Percentiles rank a stretch among this genome's conserved stretches.
Evolutionary conservation across 768 basidiomycete genomes (phyloP).

Genomic region (Candolleomyces eurysporus): DNA sequence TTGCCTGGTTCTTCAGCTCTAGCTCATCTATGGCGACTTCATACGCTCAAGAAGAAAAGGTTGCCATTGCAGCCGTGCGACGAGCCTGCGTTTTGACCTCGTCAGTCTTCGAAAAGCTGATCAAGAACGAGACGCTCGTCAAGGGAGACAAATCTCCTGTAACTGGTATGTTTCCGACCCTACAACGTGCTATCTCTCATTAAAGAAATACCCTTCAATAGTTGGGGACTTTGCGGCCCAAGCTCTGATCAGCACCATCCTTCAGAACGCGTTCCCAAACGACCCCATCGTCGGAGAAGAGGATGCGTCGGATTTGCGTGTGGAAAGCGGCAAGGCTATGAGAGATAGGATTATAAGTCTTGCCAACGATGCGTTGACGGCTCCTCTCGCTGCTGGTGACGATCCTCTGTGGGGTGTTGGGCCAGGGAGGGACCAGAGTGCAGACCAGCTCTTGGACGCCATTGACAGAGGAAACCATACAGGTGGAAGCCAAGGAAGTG

Average conservation of each 20-base stretch:
- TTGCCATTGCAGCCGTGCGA: constrained; percentile 85
- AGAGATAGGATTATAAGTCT: constrained; percentile 72
- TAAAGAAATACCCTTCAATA: constrained; percentile 24
- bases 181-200: not conserved
- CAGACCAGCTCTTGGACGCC: constrained; percentile 68
- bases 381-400: constrained; percentile 55
- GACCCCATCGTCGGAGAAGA: constrained; percentile 96
- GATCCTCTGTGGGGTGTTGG: constrained; percentile 71
- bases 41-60: constrained; percentile 67
- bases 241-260: constrained; percentile 83
- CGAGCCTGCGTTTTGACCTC: constrained; percentile 83
- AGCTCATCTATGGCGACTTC: constrained; percentile 10
- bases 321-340: constrained; percentile 40
- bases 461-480: constrained; percentile 81
- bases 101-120: constrained; percentile 81
- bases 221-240: constrained; percentile 95
- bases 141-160: constrained; percentile 94
- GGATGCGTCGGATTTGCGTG: constrained; percentile 78
- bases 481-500: constrained; percentile 74
- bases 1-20: too few relatives aligned
- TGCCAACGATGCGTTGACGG: constrained; percentile 74
- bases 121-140: constrained; percentile 80
- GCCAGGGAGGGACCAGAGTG: constrained; percentile 47
- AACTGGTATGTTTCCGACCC: constrained; percentile 51
- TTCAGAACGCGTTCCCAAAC: constrained; percentile 71